These are phyloP conservation scores for Dittrichia graveolens DNA, from an alignment of 129 eudicot genomes.

Conservation along the genomic window DNA sequence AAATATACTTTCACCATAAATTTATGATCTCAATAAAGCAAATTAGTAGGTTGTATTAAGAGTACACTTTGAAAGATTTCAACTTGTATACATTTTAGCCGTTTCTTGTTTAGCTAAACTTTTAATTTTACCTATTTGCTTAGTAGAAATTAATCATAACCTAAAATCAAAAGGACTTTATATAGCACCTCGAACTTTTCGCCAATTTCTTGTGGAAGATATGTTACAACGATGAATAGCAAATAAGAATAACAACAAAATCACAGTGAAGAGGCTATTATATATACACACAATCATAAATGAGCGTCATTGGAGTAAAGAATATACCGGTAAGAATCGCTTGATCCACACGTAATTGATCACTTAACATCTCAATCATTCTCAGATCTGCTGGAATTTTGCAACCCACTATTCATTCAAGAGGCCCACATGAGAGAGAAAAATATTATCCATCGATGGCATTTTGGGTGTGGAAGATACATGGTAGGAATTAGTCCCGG, in stretches of 20 bases:
- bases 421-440: conserved; percentile 20
- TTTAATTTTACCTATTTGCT: too few species aligned
- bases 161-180: too few species aligned
- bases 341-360: conserved; percentile 92
- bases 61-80: too few species aligned
- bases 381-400: conserved; percentile 97
- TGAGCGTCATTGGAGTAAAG: background rate
- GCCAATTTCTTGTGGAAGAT: background rate
- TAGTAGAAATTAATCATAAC: too few species aligned
- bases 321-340: conserved; percentile 96
- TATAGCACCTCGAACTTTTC: background rate
- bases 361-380: conserved; percentile 85
- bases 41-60: too few species aligned
- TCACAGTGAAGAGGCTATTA: conserved; percentile 1
- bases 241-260: conserved; percentile 5
- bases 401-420: conserved; percentile 72
- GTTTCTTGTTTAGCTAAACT: too few species aligned
- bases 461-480: background rate
- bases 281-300: conserved; percentile 9
- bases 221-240: background rate
- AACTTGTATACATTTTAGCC: too few species aligned
- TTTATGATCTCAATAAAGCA: too few species aligned
- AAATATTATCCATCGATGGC: background rate
- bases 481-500: background rate
- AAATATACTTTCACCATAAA: too few species aligned